Evolutionary conservation across 495 filamentous ascomycete species (phyloP).

Genomic region (Hyaloscypha finlandica): DNA sequence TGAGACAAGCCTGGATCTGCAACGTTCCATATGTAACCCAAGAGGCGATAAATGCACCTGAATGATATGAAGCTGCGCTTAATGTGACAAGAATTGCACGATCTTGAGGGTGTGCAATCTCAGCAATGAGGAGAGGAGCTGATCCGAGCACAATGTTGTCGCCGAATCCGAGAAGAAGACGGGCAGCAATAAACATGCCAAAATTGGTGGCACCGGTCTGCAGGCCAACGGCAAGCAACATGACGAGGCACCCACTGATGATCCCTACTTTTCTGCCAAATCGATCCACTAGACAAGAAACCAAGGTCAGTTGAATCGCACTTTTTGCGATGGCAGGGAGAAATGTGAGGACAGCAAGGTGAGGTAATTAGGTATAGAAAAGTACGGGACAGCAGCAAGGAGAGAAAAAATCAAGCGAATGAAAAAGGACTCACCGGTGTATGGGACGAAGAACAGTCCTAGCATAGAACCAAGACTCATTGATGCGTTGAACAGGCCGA

Average conservation of each 20-base stretch:
- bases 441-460: too few species aligned
- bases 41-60: conserved; percentile 40
- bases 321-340: not conserved
- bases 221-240: conserved; percentile 16
- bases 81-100: conserved; percentile 6
- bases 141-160: conserved; percentile 3
- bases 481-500: conserved; percentile 25
- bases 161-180: conserved; percentile 11
- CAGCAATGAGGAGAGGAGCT: conserved; percentile 10
- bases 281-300: conserved; percentile 15
- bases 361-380: too few species aligned
- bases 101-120: conserved; percentile 16
- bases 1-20: not conserved
- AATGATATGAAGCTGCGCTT: conserved; percentile 5
- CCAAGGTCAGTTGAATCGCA: conserved; percentile 21
- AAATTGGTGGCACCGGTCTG: conserved; percentile 7
- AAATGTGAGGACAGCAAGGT: too few species aligned
- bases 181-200: conserved; percentile 24
- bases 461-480: too few species aligned
- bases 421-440: too few species aligned
- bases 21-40: conserved; percentile 53
- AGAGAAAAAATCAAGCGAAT: too few species aligned
- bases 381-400: too few species aligned
- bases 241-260: conserved; percentile 12
- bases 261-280: conserved; percentile 22